Evolutionary conservation across 441 rosid genomes (phyloP).

Genomic region (Rhodomyrtus psidioides): DNA sequence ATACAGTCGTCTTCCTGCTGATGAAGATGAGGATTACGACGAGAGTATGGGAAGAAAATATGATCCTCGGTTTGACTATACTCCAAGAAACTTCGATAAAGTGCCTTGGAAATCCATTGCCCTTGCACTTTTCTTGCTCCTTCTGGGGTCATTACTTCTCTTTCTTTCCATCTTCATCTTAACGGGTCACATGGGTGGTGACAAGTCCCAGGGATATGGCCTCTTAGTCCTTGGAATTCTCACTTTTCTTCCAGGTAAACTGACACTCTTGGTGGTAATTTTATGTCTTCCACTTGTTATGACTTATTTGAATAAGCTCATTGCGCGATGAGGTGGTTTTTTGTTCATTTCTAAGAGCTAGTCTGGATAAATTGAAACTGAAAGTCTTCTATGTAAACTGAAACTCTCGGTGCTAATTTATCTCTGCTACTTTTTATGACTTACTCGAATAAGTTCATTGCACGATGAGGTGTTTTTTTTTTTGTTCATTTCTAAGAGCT

Average conservation of each 20-base stretch:
- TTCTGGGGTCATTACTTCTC: conserved; percentile 62
- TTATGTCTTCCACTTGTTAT: neutral
- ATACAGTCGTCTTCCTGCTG: conserved; percentile 47
- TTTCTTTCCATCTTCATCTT: conserved; percentile 65
- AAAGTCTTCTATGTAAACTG: conserved; percentile 55
- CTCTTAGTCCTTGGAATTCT: conserved; percentile 69
- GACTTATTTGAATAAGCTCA: neutral
- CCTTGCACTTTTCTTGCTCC: conserved; percentile 61
- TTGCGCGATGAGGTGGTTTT: neutral
- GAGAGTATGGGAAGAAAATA: conserved; percentile 17
- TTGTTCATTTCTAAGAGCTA: neutral
- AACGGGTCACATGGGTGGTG: conserved; percentile 86
- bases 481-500: no score
- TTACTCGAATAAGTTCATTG: neutral
- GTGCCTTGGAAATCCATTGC: conserved; percentile 83
- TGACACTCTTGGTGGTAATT: neutral
- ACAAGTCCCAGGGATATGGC: conserved; percentile 71
- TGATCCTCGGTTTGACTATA: conserved; percentile 64
- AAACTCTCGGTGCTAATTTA: neutral
- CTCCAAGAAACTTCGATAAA: conserved; percentile 51
- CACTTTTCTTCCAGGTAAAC: conserved; percentile 79
- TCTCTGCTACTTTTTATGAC: neutral
- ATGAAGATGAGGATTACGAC: conserved; percentile 37
- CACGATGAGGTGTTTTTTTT: neutral
- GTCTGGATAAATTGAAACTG: neutral